phyloP scores from a whole-genome alignment of 495 filamentous ascomycete genomes.

The Cetradonia linearis region DNA sequence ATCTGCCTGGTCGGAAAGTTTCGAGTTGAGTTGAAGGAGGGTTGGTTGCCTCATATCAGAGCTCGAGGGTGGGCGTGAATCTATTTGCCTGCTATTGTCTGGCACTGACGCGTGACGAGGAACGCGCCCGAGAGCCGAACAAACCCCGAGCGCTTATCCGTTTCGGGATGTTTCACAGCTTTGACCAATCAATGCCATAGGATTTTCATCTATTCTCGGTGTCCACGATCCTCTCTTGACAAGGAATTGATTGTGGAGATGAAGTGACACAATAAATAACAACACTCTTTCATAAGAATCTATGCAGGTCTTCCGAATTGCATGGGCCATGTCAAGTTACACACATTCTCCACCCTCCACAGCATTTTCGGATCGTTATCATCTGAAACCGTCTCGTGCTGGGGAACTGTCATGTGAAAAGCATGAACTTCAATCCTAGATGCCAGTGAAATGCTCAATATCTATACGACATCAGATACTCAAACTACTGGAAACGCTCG shows the following conservation, averaged over 20 bases:
- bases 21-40: not conserved
- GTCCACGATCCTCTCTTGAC: not conserved
- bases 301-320: not conserved
- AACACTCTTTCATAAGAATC: not conserved
- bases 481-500: not conserved
- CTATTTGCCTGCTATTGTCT: slow-evolving; percentile 12
- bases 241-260: not conserved
- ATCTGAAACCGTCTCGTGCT: not conserved
- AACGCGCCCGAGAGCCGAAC: slow-evolving; percentile 5
- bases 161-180: not conserved
- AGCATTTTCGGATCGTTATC: not conserved
- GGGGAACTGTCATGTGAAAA: not conserved
- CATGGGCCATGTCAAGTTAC: not conserved
- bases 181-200: not conserved
- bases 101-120: slow-evolving; percentile 10
- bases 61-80: not conserved
- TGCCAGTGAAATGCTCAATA: not conserved
- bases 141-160: slow-evolving; percentile 4
- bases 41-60: not conserved
- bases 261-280: not conserved
- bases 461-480: not conserved
- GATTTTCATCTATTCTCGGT: not conserved
- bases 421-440: no score
- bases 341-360: not conserved
- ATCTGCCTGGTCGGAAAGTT: not conserved